Conservation (phyloP, 2,329 filamentous ascomycete species). For the Alternaria postmessia region DNA sequence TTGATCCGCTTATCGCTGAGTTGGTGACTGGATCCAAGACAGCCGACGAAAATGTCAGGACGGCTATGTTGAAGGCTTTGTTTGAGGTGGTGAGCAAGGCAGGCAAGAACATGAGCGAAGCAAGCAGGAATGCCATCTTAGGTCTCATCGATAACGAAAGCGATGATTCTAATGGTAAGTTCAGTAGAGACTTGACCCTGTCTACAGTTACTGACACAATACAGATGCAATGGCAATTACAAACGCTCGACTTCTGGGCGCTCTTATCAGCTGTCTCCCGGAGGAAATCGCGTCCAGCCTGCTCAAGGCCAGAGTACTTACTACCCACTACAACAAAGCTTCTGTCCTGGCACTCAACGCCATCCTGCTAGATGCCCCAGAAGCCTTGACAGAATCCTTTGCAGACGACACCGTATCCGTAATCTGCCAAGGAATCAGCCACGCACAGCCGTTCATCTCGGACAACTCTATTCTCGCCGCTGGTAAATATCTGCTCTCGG, state of each 20-base stretch:
- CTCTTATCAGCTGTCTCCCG: slow-evolving; percentile 85
- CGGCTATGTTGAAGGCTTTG: slow-evolving; percentile 95
- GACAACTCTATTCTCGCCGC: slow-evolving; percentile 90
- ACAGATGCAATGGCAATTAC: slow-evolving; percentile 79
- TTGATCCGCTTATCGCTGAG: slow-evolving; percentile 92
- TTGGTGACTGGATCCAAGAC: slow-evolving; percentile 97
- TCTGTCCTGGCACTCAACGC: slow-evolving; percentile 90
- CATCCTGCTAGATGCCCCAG: slow-evolving; percentile 80
- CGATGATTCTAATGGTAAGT: slow-evolving; percentile 72
- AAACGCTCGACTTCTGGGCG: slow-evolving; percentile 87
- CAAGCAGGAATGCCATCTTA: slow-evolving; percentile 84
- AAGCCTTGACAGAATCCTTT: slow-evolving; percentile 72
- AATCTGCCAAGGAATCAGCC: slow-evolving; percentile 79
- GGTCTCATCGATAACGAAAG: slow-evolving; percentile 85
- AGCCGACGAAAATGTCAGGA: slow-evolving; percentile 82
- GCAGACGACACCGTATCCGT: slow-evolving; percentile 77
- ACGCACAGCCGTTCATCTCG: slow-evolving; percentile 77
- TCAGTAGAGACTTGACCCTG: background rate
- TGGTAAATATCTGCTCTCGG: slow-evolving; percentile 84
- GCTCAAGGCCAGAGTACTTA: slow-evolving; percentile 78
- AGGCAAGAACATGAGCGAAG: slow-evolving; percentile 91
- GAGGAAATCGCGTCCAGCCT: slow-evolving; percentile 69
- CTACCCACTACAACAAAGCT: slow-evolving; percentile 75
- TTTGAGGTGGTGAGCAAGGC: slow-evolving; percentile 97
- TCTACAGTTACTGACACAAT: slow-evolving; percentile 16